Evolutionary conservation across 1,284 basidiomycete genomes (phyloP).

Genomic region (Pisolithus thermaeus): DNA sequence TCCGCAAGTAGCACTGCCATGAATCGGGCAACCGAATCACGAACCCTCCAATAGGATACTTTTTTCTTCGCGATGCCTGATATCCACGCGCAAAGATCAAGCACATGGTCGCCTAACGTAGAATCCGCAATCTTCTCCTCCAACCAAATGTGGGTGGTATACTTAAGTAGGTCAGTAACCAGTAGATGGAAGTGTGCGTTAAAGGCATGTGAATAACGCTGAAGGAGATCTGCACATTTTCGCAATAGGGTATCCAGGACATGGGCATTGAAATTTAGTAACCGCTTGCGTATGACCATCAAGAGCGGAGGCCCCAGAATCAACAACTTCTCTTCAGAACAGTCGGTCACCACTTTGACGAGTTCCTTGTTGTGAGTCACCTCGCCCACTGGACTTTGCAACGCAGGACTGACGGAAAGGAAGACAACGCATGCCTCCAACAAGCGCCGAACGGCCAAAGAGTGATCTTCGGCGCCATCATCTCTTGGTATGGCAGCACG

Average conservation of each 20-base stretch:
- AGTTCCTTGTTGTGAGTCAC: constrained; percentile 61
- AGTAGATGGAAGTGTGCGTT: constrained; percentile 53
- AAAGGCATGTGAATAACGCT: constrained; percentile 51
- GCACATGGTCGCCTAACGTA: constrained; percentile 42
- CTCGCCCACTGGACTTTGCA: constrained; percentile 52
- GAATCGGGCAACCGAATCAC: constrained; percentile 63
- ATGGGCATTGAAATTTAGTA: constrained; percentile 48
- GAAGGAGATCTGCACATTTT: constrained; percentile 49
- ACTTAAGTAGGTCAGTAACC: constrained; percentile 58
- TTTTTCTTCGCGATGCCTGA: constrained; percentile 37
- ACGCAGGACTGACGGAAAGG: constrained; percentile 50
- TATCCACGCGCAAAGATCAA: constrained; percentile 50
- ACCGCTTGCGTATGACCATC: constrained; percentile 46
- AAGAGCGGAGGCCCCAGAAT: constrained; percentile 55
- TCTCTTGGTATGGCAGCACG: constrained; percentile 25
- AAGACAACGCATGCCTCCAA: constrained; percentile 48
- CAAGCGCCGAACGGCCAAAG: constrained; percentile 26
- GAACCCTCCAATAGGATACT: constrained; percentile 60
- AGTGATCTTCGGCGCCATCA: constrained; percentile 9
- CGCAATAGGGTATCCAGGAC: constrained; percentile 51
- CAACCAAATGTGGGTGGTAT: constrained; percentile 67
- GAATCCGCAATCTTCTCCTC: constrained; percentile 28
- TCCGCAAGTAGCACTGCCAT: constrained; percentile 57
- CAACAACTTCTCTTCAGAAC: constrained; percentile 50
- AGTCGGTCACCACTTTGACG: constrained; percentile 50